Evolutionary conservation across 164 flowering plant species (phyloP).

Genomic region (Vitis cinerea): DNA sequence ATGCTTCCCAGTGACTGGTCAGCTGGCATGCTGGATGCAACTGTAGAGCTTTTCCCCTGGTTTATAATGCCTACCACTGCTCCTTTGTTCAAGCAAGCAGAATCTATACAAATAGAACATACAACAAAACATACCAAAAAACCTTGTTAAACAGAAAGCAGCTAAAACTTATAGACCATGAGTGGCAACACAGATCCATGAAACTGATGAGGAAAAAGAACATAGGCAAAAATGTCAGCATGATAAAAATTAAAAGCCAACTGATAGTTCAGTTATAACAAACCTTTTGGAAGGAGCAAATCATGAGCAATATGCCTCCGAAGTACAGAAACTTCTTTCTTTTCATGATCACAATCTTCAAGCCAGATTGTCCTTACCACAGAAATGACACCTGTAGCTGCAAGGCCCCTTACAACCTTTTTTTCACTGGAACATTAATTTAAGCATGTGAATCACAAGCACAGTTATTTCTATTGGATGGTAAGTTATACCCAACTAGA

Average conservation of each 20-base stretch:
- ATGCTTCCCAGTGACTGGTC: constrained; percentile 15
- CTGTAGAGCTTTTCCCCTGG: constrained; percentile 28
- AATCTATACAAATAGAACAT: constrained; percentile 21
- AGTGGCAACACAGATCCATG: background rate
- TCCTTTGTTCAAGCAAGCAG: constrained; percentile 29
- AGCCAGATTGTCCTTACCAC: constrained; percentile 78
- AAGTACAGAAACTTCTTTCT: constrained; percentile 75
- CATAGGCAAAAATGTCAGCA: background rate
- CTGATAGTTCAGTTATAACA: background rate
- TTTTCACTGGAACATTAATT: constrained; percentile 55
- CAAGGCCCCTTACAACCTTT: constrained; percentile 63
- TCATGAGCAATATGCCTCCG: constrained; percentile 67
- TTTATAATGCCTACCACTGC: constrained; percentile 23
- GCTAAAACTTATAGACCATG: background rate
- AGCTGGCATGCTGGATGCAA: constrained; percentile 25
- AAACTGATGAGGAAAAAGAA: background rate
- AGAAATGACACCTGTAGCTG: constrained; percentile 70
- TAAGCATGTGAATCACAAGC: background rate
- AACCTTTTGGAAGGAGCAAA: constrained; percentile 74
- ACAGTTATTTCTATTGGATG: background rate
- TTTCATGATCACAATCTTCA: constrained; percentile 75
- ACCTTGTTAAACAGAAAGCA: background rate
- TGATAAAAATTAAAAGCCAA: background rate
- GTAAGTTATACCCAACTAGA: too few relatives aligned
- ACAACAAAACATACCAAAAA: background rate